Conservation (phyloP, 495 filamentous ascomycete genomes). For the Penicillium fimorum region DNA sequence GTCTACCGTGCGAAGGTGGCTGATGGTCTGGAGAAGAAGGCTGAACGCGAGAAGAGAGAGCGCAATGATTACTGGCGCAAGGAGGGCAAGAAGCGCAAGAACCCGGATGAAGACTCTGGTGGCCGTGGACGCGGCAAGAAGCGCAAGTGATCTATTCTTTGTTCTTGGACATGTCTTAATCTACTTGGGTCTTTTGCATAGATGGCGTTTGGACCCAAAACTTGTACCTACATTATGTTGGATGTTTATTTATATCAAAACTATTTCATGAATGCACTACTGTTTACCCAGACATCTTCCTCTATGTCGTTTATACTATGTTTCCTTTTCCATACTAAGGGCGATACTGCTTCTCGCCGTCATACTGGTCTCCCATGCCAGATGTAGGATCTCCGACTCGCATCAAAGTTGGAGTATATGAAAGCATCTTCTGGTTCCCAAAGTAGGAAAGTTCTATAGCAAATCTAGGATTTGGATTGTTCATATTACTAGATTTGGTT, state of each 20-base stretch:
- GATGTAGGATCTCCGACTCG: not conserved
- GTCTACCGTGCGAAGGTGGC: slow-evolving; percentile 77
- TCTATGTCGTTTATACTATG: not conserved
- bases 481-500: not conserved
- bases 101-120: slow-evolving; percentile 55
- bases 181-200: slow-evolving; percentile 24
- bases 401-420: not conserved
- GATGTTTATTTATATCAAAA: slow-evolving; percentile 6
- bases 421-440: not conserved
- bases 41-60: slow-evolving; percentile 82
- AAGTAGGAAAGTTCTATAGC: not conserved
- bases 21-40: slow-evolving; percentile 77
- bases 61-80: slow-evolving; percentile 88
- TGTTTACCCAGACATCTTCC: not conserved
- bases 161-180: slow-evolving; percentile 24
- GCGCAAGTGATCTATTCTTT: slow-evolving; percentile 43
- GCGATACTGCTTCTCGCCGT: not conserved
- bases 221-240: slow-evolving; percentile 10
- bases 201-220: slow-evolving; percentile 31
- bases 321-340: not conserved
- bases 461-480: not conserved
- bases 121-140: slow-evolving; percentile 72
- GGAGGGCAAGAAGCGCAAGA: slow-evolving; percentile 92
- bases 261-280: not conserved
- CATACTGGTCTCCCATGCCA: slow-evolving; percentile 2